Percentiles rank a stretch among this genome's conserved stretches.
These are phyloP conservation scores for Lachnellula occidentalis DNA, from an alignment of 2,329 filamentous ascomycete species.

Conservation along the genomic window DNA sequence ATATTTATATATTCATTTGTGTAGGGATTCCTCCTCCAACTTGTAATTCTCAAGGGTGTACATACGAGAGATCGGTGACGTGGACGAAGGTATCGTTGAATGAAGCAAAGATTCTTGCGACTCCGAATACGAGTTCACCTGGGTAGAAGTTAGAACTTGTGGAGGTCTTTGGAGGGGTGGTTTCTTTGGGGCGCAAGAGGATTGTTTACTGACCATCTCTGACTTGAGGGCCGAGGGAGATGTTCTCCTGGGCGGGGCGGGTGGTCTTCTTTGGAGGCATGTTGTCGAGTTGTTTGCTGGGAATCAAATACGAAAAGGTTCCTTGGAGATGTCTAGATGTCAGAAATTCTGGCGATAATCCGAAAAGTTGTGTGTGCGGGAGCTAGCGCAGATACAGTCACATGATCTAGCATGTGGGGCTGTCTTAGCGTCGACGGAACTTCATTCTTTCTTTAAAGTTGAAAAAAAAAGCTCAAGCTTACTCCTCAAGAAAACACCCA, in stretches of 20 bases:
- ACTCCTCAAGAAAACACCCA: not conserved
- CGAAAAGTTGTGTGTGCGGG: not conserved
- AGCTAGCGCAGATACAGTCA: not conserved
- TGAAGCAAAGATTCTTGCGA: constrained; percentile 74
- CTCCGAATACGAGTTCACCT: constrained; percentile 75
- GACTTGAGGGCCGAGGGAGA: constrained; percentile 94
- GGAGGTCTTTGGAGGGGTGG: not conserved
- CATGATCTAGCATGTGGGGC: no score
- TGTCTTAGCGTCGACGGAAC: no score
- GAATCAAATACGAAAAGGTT: constrained; percentile 1
- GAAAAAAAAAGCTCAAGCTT: not conserved
- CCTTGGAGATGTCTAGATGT: constrained; percentile 29
- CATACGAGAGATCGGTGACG: constrained; percentile 96
- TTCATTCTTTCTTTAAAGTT: not conserved
- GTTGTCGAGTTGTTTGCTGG: constrained; percentile 42
- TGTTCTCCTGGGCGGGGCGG: constrained; percentile 88
- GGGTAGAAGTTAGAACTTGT: constrained; percentile 12
- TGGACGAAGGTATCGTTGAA: constrained; percentile 76
- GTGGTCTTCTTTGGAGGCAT: constrained; percentile 95
- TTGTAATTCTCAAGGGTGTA: constrained; percentile 30
- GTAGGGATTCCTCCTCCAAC: constrained; percentile 1
- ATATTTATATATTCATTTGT: not conserved
- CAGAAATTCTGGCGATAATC: not conserved
- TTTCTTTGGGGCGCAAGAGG: not conserved
- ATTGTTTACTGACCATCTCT: constrained; percentile 67